These are phyloP conservation scores for Periconia sp. DNA, from an alignment of 2,329 filamentous ascomycete species.

Conservation along the genomic window DNA sequence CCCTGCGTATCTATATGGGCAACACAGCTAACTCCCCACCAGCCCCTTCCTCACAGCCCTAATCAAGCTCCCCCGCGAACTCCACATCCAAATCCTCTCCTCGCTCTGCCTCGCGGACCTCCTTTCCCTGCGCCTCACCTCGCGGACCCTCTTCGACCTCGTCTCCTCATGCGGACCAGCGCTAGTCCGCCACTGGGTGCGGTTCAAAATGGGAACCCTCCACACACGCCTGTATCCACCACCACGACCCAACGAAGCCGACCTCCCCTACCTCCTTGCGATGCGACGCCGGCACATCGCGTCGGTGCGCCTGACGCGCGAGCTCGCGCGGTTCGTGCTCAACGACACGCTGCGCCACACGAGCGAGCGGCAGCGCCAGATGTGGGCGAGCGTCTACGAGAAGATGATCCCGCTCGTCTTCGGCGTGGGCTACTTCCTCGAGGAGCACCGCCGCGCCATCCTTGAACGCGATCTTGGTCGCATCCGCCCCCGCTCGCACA, in stretches of 20 bases:
- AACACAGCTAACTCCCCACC: background rate
- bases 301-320: conserved; percentile 36
- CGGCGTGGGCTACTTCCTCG: conserved; percentile 40
- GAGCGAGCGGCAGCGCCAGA: conserved; percentile 29
- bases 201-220: conserved; percentile 34
- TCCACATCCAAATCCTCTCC: conserved; percentile 37
- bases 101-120: conserved; percentile 38
- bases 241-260: conserved; percentile 29
- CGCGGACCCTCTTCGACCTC: conserved; percentile 33
- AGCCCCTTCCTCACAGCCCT: conserved; percentile 36
- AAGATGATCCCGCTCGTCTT: conserved; percentile 42
- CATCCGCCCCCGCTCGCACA: conserved; percentile 33
- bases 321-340: conserved; percentile 36
- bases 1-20: too few relatives aligned
- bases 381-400: conserved; percentile 40
- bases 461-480: conserved; percentile 37
- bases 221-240: conserved; percentile 39
- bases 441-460: conserved; percentile 35
- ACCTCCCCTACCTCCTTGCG: conserved; percentile 37
- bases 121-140: conserved; percentile 33
- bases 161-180: conserved; percentile 34
- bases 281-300: conserved; percentile 40
- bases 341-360: conserved; percentile 29
- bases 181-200: conserved; percentile 40
- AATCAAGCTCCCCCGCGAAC: conserved; percentile 37